Conservation (phyloP, 495 filamentous ascomycete genomes). For the Penicillium dipodomyicola region DNA sequence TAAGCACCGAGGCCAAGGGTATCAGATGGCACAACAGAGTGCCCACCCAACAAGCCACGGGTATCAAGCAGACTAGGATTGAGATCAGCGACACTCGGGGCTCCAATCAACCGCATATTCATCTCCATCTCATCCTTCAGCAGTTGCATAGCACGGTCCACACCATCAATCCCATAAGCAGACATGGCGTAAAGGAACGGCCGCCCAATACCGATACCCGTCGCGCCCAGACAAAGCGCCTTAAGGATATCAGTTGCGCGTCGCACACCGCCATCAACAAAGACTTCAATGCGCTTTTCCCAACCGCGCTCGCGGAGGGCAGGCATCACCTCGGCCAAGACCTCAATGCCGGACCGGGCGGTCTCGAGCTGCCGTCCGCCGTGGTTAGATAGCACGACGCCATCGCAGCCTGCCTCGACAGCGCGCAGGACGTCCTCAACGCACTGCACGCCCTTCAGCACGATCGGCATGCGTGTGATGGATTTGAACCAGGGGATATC, state of each 20-base stretch:
- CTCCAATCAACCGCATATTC: slow-evolving; percentile 94
- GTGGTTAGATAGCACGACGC: slow-evolving; percentile 95
- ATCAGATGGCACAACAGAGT: slow-evolving; percentile 68
- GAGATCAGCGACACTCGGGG: slow-evolving; percentile 67
- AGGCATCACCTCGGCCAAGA: slow-evolving; percentile 96
- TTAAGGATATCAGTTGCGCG: slow-evolving; percentile 95
- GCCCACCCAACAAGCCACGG: slow-evolving; percentile 63
- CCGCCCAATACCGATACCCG: slow-evolving; percentile 88
- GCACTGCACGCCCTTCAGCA: slow-evolving; percentile 94
- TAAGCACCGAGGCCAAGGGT: slow-evolving; percentile 61
- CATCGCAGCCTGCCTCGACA: slow-evolving; percentile 78
- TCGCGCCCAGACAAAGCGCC: slow-evolving; percentile 89
- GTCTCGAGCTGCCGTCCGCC: slow-evolving; percentile 97
- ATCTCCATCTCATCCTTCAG: slow-evolving; percentile 99
- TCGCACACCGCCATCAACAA: slow-evolving; percentile 84
- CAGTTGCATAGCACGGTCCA: slow-evolving; percentile 89
- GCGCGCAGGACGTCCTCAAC: slow-evolving; percentile 92
- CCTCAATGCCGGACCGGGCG: slow-evolving; percentile 84
- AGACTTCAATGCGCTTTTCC: slow-evolving; percentile 85
- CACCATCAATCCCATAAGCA: slow-evolving; percentile 82
- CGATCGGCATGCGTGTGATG: slow-evolving; percentile 94
- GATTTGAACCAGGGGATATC: slow-evolving; percentile 93
- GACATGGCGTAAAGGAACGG: slow-evolving; percentile 97
- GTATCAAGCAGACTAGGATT: slow-evolving; percentile 76
- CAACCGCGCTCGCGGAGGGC: slow-evolving; percentile 78